A percentile compares a stretch with the other conserved stretches of the same genome.
Evolutionary conservation across 495 filamentous ascomycete genomes (phyloP).

Genomic region (Tetracladium setigerum): DNA sequence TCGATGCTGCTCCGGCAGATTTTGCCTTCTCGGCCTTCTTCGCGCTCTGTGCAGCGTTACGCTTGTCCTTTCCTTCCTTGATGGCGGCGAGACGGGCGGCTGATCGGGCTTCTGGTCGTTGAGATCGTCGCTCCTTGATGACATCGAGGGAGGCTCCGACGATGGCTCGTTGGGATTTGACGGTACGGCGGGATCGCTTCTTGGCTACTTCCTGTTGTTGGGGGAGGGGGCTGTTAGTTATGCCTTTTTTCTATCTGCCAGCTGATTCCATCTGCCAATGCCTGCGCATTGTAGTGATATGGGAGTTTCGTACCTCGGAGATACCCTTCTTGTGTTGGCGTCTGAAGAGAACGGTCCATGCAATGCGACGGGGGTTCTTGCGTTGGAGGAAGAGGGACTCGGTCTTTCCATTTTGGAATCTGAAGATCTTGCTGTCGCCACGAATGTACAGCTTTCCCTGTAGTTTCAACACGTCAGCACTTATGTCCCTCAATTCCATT

Average conservation of each 20-base stretch:
- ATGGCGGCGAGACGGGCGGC: constrained; percentile 89
- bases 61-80: constrained; percentile 97
- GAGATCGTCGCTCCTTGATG: constrained; percentile 95
- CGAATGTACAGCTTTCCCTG: constrained; percentile 98
- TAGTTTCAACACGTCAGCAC: constrained; percentile 24
- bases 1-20: constrained; percentile 62
- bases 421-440: constrained; percentile 99
- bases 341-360: constrained; percentile 96
- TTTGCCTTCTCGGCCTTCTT: constrained; percentile 99
- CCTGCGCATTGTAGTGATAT: constrained; percentile 9
- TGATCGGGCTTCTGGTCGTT: constrained; percentile 88
- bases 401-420: constrained; percentile 99
- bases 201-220: constrained; percentile 87
- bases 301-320: constrained; percentile 78
- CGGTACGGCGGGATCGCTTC: constrained; percentile 95
- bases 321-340: constrained; percentile 99
- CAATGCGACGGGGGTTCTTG: constrained; percentile 99
- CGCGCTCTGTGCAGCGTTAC: constrained; percentile 69
- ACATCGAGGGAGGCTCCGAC: constrained; percentile 98
- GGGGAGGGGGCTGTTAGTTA: neutral
- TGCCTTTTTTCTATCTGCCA: neutral
- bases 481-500: neutral
- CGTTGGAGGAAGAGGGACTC: constrained; percentile 99
- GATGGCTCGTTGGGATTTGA: constrained; percentile 98
- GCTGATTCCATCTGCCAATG: neutral